Percentiles rank a stretch among this genome's conserved stretches.
Conservation (phyloP, 2,329 filamentous ascomycete genomes). For the Xylariaceae sp. region DNA sequence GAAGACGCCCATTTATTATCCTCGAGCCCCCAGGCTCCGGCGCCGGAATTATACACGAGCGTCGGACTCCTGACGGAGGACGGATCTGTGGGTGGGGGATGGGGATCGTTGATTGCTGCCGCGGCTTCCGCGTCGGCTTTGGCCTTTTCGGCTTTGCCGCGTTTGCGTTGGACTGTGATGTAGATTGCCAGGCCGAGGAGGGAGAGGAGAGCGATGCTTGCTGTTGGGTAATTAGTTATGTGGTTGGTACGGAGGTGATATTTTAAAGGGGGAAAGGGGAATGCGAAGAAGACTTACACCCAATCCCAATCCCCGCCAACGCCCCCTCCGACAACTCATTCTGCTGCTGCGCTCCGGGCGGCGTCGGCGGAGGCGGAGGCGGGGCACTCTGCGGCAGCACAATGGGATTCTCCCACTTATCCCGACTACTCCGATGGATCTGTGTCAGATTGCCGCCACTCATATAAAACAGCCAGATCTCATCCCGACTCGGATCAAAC, state of each 20-base stretch:
- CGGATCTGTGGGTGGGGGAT: not conserved
- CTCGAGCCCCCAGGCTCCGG: constrained; percentile 8
- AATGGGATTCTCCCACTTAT: constrained; percentile 28
- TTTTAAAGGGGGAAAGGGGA: not conserved
- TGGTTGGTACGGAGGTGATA: not conserved
- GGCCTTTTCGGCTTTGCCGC: constrained; percentile 4
- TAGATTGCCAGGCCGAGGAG: constrained; percentile 24
- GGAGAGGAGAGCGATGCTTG: constrained; percentile 26
- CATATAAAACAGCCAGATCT: constrained; percentile 33
- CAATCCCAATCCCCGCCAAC: constrained; percentile 18
- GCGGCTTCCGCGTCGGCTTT: constrained; percentile 7
- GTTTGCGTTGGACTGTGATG: constrained; percentile 13
- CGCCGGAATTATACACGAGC: constrained; percentile 9
- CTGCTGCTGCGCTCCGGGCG: not conserved
- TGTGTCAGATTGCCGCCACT: constrained; percentile 27
- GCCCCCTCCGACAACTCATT: constrained; percentile 8
- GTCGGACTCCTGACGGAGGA: constrained; percentile 4
- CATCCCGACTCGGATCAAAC: constrained; percentile 21
- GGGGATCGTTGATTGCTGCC: constrained; percentile 1
- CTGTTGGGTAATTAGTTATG: not conserved
- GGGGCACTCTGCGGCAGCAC: constrained; percentile 17
- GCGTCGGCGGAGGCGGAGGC: not conserved
- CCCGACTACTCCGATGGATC: constrained; percentile 22
- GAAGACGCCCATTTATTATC: constrained; percentile 8
- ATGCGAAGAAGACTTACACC: constrained; percentile 8